phyloP scores from a whole-genome alignment of 805 yeast species.

The Cyberlindnera mycetangii region DNA sequence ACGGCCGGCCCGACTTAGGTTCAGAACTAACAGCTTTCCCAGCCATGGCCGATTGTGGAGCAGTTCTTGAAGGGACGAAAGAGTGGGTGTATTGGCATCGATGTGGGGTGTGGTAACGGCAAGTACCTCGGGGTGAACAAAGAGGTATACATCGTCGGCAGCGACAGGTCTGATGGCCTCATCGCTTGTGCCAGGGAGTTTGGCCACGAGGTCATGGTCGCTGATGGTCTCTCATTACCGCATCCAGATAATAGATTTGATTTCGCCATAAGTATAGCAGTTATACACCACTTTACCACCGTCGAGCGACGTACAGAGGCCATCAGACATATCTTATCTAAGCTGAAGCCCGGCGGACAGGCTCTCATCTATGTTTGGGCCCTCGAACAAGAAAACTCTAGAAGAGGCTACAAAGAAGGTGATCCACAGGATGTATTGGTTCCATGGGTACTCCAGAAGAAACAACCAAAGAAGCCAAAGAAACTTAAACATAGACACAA shows the following conservation, averaged over 20 bases:
- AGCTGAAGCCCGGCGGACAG: conserved; percentile 57
- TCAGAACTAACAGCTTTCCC: background rate
- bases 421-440: conserved; percentile 92
- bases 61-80: conserved; percentile 50
- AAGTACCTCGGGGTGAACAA: conserved; percentile 77
- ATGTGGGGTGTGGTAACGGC: conserved; percentile 97
- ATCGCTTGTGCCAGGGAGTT: conserved; percentile 56
- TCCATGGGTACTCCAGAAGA: conserved; percentile 84
- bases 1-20: background rate
- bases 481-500: conserved; percentile 11
- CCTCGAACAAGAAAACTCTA: conserved; percentile 78
- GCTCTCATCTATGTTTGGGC: conserved; percentile 96
- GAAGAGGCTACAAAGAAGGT: conserved; percentile 89
- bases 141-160: conserved; percentile 67
- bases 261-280: conserved; percentile 94
- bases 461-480: conserved; percentile 35
- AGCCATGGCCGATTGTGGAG: conserved; percentile 95
- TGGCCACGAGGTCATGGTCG: conserved; percentile 58
- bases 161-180: conserved; percentile 69
- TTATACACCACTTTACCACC: conserved; percentile 93
- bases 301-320: conserved; percentile 76
- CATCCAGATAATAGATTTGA: conserved; percentile 49
- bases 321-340: conserved; percentile 61
- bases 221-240: conserved; percentile 76
- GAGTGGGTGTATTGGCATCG: conserved; percentile 72